Evolutionary conservation across 306 rosid genomes (phyloP).

Genomic region (Fragaria nilgerrensis): DNA sequence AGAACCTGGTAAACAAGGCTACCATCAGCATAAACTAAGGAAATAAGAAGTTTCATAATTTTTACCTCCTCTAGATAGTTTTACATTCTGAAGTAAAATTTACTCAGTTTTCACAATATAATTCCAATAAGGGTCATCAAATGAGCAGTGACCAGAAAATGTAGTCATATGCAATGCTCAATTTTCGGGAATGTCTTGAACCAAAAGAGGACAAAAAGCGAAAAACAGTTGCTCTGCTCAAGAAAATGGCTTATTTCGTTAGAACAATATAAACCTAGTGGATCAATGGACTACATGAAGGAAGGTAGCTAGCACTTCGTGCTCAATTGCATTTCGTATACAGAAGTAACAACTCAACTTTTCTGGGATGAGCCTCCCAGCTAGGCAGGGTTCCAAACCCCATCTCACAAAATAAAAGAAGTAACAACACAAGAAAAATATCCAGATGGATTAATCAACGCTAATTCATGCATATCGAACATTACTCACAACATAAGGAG

Average conservation of each 20-base stretch:
- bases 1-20: conserved; percentile 60
- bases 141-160: not conserved
- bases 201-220: not conserved
- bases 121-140: not conserved
- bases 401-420: too few relatives aligned
- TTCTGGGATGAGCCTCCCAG: too few relatives aligned
- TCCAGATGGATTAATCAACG: conserved; percentile 1
- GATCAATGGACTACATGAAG: not conserved
- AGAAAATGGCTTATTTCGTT: not conserved
- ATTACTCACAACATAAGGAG: conserved; percentile 16
- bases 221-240: not conserved
- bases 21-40: conserved; percentile 15
- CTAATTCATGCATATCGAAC: not conserved
- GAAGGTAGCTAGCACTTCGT: not conserved
- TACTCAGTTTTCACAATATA: not conserved
- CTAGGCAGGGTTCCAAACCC: too few relatives aligned
- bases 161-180: not conserved
- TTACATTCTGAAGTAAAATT: not conserved
- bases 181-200: not conserved
- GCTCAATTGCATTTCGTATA: conserved; percentile 15
- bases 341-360: not conserved
- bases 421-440: not conserved
- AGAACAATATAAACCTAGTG: not conserved
- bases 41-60: conserved; percentile 14
- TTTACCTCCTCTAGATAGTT: not conserved